Evolutionary conservation across 2,329 filamentous ascomycete species (phyloP), one percentile per base, ranked within the genome.

Genomic region (Alternaria viburni): DNA sequence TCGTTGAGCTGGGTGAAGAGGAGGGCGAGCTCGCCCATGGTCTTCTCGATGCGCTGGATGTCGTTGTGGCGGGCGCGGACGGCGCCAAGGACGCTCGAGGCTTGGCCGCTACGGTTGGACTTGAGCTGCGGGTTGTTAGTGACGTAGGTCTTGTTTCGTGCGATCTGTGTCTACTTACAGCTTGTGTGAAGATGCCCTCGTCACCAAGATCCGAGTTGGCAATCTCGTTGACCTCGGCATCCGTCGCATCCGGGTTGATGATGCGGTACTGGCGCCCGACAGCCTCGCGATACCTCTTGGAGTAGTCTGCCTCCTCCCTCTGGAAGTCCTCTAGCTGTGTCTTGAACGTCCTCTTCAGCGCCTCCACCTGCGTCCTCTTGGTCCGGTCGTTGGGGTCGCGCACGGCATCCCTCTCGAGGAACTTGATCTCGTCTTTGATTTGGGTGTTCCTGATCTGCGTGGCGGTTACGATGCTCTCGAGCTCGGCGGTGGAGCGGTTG

Each of bases 51-150:
- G 79, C 88, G 88, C 81, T 92, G 88, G 67, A 95, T 89, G 81
- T 95, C 92, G 77, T 91, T 92, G 84, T 95, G 92, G 59, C 92
- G 91, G 41, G 91, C 91, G 69, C 91, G 90, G 43, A 95, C 92
- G 67, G 91, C 90, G 68, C 91, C 91, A 54, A 95, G 88, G 8
- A 93, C 88, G 15, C 89, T 89, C 54, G 86, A 87, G 45, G 91
- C 92, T 75, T 92, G 90, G 59, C 90, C 90, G 47, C 87, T 88
- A 68, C 90, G 90, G 84, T 93, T 93, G 72, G 86, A 88, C 75
- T 89, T 89, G 74, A 94, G 88, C 91, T 93, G 69, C 67, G 49
- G 54, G 8, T 12, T 44, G 55, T 66, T 36, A 68, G 59, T 56
- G 9, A n/a, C 8, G 11, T 15, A 46, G 57, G 4, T 47, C 43